Conservation (phyloP, 208 protist species). For the Leishmania tropica region DNA sequence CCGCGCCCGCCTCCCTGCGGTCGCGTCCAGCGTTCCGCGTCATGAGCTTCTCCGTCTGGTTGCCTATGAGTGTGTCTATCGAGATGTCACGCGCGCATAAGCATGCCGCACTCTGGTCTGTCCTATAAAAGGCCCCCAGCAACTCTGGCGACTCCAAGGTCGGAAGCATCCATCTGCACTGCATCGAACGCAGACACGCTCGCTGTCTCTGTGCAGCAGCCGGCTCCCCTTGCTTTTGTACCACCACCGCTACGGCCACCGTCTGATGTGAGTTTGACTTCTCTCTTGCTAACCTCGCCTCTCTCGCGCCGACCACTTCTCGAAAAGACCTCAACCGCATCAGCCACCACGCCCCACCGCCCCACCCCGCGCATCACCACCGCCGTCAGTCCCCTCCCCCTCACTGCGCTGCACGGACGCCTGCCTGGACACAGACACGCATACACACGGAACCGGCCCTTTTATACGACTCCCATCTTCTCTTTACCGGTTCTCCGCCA, state of each 20-base stretch:
- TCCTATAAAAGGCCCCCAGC: not conserved
- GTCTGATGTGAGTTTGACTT: not conserved
- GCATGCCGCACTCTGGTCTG: not conserved
- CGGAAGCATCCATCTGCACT: not conserved
- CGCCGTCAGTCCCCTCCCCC: too few species aligned
- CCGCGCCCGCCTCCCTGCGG: not conserved
- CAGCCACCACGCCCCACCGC: not conserved
- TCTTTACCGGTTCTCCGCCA: not conserved
- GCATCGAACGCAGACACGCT: not conserved
- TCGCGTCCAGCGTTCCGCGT: not conserved
- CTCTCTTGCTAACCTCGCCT: not conserved
- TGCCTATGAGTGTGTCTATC: not conserved
- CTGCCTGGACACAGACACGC: not conserved
- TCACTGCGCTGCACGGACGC: too few species aligned
- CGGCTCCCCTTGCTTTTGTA: not conserved
- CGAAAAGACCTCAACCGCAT: not conserved
- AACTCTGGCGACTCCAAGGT: not conserved
- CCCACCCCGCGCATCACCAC: too few species aligned
- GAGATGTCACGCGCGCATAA: not conserved
- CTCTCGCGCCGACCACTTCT: not conserved
- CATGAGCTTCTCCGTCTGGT: not conserved
- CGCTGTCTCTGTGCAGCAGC: not conserved
- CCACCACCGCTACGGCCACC: not conserved
- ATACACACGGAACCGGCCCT: not conserved
- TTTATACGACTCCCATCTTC: not conserved